Conservation (phyloP, 2,329 filamentous ascomycete genomes). For the Penicillium sp. region DNA sequence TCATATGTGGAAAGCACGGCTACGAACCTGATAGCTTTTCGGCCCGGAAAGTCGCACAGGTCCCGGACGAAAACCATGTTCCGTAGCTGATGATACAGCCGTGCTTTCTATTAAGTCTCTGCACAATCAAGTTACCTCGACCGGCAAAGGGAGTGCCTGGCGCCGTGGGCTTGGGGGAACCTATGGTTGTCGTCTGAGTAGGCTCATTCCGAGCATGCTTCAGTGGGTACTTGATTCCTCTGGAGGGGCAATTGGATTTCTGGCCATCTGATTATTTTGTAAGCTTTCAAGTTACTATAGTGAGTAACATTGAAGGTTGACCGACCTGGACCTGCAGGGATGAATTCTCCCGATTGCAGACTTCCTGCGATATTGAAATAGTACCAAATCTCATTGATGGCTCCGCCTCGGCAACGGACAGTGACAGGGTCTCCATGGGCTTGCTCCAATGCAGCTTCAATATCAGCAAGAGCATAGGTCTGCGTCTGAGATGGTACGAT, state of each 20-base stretch:
- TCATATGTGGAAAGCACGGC: not conserved
- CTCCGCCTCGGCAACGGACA: conserved; percentile 53
- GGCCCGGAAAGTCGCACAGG: conserved; percentile 58
- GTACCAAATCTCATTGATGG: conserved; percentile 58
- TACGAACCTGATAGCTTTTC: conserved; percentile 31
- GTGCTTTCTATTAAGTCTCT: conserved; percentile 28
- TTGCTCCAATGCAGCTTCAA: conserved; percentile 57
- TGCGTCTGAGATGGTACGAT: conserved; percentile 52
- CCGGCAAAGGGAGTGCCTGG: conserved; percentile 52
- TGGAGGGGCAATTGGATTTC: conserved; percentile 60
- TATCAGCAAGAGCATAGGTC: conserved; percentile 59
- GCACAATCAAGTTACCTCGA: conserved; percentile 59
- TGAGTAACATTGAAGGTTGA: not conserved
- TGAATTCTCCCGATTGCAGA: conserved; percentile 36
- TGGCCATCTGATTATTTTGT: conserved; percentile 47
- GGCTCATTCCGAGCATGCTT: conserved; percentile 48
- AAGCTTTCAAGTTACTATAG: not conserved
- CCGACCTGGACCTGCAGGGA: conserved; percentile 37
- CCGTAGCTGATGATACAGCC: conserved; percentile 68
- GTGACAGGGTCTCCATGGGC: conserved; percentile 56
- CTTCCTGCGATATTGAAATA: conserved; percentile 60
- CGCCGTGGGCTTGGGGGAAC: conserved; percentile 29
- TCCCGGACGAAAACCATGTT: conserved; percentile 65
- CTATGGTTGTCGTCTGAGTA: conserved; percentile 35
- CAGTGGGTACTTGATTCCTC: conserved; percentile 63